Conservation (phyloP, 257 asterid species). For the Salvia miltiorrhiza region DNA sequence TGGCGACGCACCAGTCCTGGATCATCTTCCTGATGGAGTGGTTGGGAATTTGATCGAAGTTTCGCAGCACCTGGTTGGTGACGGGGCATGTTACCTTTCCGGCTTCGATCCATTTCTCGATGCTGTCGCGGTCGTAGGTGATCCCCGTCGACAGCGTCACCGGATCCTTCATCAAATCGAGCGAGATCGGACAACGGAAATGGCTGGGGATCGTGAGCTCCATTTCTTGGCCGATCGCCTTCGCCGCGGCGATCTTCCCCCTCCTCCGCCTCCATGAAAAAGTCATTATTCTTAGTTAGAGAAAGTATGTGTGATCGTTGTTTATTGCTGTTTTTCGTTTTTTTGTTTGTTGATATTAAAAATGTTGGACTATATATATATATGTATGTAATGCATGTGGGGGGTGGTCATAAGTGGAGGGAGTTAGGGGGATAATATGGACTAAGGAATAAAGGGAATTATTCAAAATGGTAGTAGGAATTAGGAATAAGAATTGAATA, state of each 20-base stretch:
- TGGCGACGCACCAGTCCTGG: constrained; percentile 89
- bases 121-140: constrained; percentile 64
- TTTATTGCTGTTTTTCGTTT: not conserved
- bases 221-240: constrained; percentile 8
- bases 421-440: constrained; percentile 16
- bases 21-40: constrained; percentile 72
- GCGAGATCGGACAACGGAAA: constrained; percentile 61
- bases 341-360: not conserved
- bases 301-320: not conserved
- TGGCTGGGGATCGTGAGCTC: constrained; percentile 46
- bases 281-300: no score
- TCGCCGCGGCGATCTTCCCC: constrained; percentile 16
- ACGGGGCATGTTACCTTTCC: constrained; percentile 52
- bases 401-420: not conserved
- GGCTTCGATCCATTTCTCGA: constrained; percentile 57
- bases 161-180: constrained; percentile 67
- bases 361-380: not conserved
- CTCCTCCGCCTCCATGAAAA: constrained; percentile 46
- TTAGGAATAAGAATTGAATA: constrained; percentile 19
- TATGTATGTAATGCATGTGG: not conserved
- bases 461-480: constrained; percentile 33
- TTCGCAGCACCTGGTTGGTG: constrained; percentile 45
- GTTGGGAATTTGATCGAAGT: constrained; percentile 58
- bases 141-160: constrained; percentile 61
- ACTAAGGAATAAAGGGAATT: constrained; percentile 8